phyloP scores from a whole-genome alignment of 495 filamentous ascomycete species.

The Aspergillus asperescens region DNA sequence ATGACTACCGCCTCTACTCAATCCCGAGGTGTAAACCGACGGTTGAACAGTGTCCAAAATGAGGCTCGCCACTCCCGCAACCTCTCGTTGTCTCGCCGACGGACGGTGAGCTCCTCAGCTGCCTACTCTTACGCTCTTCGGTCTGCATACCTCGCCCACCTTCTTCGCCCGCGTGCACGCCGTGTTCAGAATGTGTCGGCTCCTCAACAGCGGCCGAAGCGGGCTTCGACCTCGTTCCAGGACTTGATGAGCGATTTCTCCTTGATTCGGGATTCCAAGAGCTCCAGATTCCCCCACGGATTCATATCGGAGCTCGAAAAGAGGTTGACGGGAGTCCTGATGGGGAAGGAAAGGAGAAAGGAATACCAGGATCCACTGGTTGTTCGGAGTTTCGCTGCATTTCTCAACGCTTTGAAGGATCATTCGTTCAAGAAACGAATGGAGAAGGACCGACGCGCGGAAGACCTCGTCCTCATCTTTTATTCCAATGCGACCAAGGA shows the following conservation, averaged over 20 bases:
- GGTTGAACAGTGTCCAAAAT: conserved; percentile 53
- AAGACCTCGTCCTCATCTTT: conserved; percentile 82
- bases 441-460: conserved; percentile 90
- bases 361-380: conserved; percentile 74
- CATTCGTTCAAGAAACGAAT: conserved; percentile 67
- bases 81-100: conserved; percentile 46
- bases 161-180: conserved; percentile 84
- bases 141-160: conserved; percentile 85
- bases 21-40: conserved; percentile 50
- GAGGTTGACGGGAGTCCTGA: conserved; percentile 59
- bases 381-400: conserved; percentile 76
- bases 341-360: conserved; percentile 64
- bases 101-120: conserved; percentile 57
- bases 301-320: conserved; percentile 67
- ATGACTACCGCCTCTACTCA: conserved; percentile 54
- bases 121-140: conserved; percentile 87
- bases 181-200: conserved; percentile 74
- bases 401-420: conserved; percentile 70
- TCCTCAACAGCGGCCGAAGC: conserved; percentile 53
- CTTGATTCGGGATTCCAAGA: conserved; percentile 68
- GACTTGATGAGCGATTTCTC: conserved; percentile 72
- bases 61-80: conserved; percentile 48
- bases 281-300: conserved; percentile 72
- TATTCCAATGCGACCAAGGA: conserved; percentile 91
- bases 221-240: conserved; percentile 65